Evolutionary conservation across 306 rosid genomes (phyloP), one percentile per base, ranked within the genome.

Genomic region (Begonia loranthoides): DNA sequence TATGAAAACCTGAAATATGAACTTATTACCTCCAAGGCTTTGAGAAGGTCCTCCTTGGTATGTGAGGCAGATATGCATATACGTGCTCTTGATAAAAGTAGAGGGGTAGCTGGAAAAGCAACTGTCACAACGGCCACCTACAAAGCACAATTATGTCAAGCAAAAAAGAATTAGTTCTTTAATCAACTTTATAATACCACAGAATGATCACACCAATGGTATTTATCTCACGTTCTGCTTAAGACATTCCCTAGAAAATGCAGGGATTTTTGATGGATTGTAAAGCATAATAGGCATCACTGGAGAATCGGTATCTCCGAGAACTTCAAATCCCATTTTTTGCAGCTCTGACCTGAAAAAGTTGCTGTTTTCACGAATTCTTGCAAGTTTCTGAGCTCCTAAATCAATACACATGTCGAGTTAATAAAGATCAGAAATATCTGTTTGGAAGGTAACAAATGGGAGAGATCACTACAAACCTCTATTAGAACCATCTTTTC

Each of bases 261-360:
- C 96, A 51, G 96, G 96, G 55, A 83, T 80, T 72, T 87, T 87
- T 49, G 90, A 84, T 9, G 96, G 92, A 59, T 85, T 81, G 80
- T 87, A 87, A 52, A 87, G 87, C 96, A 87, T 87, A 63, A 83
- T 82, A 56, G 96, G 96, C 96, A 87, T 79, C 28, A 86, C 77
- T 4, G 86, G 93, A 77, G 95, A 78, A 67, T 85, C 92, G 33
- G 76, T 72, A 63, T 81, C 95, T 50, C 87, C 92, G 17, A 76
- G 77, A 74, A 85, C 92, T 70, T 85, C 87, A 65, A 85, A 85
- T 47, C 92, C 92, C 95, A 78, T 81, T 69, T 87, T 87, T 59
- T 83, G 94, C 60, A 87, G 78, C 73, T 83, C 94, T 28, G 94
- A 83, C 79, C 94, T 77, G 76, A 83, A 87, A 73, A 83, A 87